These are phyloP conservation scores for Pythium periplocum DNA, from an alignment of 352 stramenopile genomes.

Conservation along the genomic window DNA sequence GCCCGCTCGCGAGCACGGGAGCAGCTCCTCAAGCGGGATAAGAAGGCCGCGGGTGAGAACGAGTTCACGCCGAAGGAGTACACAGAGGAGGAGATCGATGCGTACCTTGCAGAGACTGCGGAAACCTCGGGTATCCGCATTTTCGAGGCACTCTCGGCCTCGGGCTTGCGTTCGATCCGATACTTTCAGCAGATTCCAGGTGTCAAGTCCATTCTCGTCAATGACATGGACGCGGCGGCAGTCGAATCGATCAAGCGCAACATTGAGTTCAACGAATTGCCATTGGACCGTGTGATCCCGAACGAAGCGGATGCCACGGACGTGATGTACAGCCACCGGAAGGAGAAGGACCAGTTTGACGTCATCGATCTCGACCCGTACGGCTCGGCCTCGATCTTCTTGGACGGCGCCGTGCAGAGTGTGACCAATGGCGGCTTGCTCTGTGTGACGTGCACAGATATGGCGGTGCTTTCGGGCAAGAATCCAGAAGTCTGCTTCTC, in stretches of 20 bases:
- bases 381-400: slow-evolving; percentile 96
- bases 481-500: slow-evolving; percentile 88
- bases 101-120: slow-evolving; percentile 48
- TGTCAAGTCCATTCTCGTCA: slow-evolving; percentile 97
- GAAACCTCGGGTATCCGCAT: slow-evolving; percentile 92
- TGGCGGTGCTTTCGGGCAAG: slow-evolving; percentile 90
- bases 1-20: slow-evolving; percentile 83
- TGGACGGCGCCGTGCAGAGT: slow-evolving; percentile 96
- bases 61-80: slow-evolving; percentile 44
- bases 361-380: slow-evolving; percentile 99
- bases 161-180: slow-evolving; percentile 96
- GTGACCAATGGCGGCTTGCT: slow-evolving; percentile 95
- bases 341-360: slow-evolving; percentile 93
- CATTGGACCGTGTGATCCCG: slow-evolving; percentile 75
- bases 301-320: slow-evolving; percentile 84
- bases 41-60: slow-evolving; percentile 34
- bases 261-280: slow-evolving; percentile 87
- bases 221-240: slow-evolving; percentile 97
- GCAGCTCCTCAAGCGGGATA: slow-evolving; percentile 69
- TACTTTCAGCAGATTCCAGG: slow-evolving; percentile 99
- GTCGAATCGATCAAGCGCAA: slow-evolving; percentile 96
- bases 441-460: slow-evolving; percentile 99
- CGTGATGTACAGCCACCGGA: slow-evolving; percentile 87
- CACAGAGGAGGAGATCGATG: slow-evolving; percentile 71
- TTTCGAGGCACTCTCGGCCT: slow-evolving; percentile 98